Evolutionary conservation across 345 rosid genomes (phyloP).

Genomic region (Noccaea caerulescens): DNA sequence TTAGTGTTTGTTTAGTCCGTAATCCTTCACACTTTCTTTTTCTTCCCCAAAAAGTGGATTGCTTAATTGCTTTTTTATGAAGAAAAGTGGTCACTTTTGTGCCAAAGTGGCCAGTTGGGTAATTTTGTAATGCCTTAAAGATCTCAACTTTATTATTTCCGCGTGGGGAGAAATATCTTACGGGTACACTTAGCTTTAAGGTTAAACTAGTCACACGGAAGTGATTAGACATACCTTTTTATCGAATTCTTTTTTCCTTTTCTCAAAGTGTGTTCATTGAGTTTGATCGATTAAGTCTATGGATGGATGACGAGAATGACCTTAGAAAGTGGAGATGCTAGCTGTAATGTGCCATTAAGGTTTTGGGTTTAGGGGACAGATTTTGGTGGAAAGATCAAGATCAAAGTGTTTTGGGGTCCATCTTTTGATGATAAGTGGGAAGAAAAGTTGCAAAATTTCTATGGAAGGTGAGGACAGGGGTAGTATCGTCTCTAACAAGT

Average conservation of each 20-base stretch:
- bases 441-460: slow-evolving; percentile 42
- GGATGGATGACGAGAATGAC: slow-evolving; percentile 41
- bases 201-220: slow-evolving; percentile 35
- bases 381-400: slow-evolving; percentile 48
- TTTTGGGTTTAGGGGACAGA: slow-evolving; percentile 44
- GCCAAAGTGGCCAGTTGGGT: slow-evolving; percentile 36
- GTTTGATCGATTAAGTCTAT: slow-evolving; percentile 31
- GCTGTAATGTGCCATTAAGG: slow-evolving; percentile 57
- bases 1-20: slow-evolving; percentile 32
- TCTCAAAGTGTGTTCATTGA: slow-evolving; percentile 40
- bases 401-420: slow-evolving; percentile 58
- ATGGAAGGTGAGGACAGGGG: slow-evolving; percentile 41
- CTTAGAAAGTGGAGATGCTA: slow-evolving; percentile 49
- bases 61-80: slow-evolving; percentile 31
- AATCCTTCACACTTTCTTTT: slow-evolving; percentile 17
- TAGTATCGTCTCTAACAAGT: slow-evolving; percentile 53
- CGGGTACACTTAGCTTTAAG: slow-evolving; percentile 41
- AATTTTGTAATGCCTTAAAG: slow-evolving; percentile 33
- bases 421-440: slow-evolving; percentile 42
- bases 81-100: slow-evolving; percentile 41
- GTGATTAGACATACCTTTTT: slow-evolving; percentile 31
- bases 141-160: slow-evolving; percentile 21
- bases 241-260: slow-evolving; percentile 30
- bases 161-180: slow-evolving; percentile 28
- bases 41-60: slow-evolving; percentile 29